A percentile compares a stretch with the other conserved stretches of the same genome.
Conservation (phyloP, 352 stramenopile species). For the Bremia lactucae region DNA sequence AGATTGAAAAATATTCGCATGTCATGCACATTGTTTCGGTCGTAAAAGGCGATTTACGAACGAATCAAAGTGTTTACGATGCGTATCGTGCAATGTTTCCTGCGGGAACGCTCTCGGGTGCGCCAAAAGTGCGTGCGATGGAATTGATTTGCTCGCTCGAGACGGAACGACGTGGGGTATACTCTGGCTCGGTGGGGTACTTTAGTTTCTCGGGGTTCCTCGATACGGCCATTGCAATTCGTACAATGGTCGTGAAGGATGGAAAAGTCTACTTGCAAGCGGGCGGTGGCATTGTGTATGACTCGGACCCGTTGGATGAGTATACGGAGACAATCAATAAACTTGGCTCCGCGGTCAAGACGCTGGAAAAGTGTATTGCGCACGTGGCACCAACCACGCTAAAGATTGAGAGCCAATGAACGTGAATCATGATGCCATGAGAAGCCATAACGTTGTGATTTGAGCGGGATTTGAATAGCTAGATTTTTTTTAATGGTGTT, state of each 20-base stretch:
- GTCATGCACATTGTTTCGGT: constrained; percentile 89
- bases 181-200: constrained; percentile 81
- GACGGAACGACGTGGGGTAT: constrained; percentile 71
- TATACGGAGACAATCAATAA: constrained; percentile 88
- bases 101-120: constrained; percentile 78
- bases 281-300: constrained; percentile 82
- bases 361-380: constrained; percentile 65
- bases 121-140: constrained; percentile 85
- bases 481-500: too few species aligned
- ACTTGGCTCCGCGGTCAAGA: constrained; percentile 70
- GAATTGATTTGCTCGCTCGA: constrained; percentile 83
- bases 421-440: too few species aligned
- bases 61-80: constrained; percentile 80
- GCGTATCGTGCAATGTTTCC: constrained; percentile 86
- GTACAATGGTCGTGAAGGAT: constrained; percentile 79
- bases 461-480: too few species aligned
- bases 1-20: constrained; percentile 88
- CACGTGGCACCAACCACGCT: constrained; percentile 27
- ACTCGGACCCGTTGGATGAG: constrained; percentile 79
- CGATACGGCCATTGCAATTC: constrained; percentile 84
- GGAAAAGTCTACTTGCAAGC: constrained; percentile 76
- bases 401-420: constrained; percentile 11
- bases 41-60: constrained; percentile 69
- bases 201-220: constrained; percentile 81
- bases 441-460: too few species aligned